phyloP scores from a whole-genome alignment of 805 yeast genomes.

The Saturnispora besseyi region DNA sequence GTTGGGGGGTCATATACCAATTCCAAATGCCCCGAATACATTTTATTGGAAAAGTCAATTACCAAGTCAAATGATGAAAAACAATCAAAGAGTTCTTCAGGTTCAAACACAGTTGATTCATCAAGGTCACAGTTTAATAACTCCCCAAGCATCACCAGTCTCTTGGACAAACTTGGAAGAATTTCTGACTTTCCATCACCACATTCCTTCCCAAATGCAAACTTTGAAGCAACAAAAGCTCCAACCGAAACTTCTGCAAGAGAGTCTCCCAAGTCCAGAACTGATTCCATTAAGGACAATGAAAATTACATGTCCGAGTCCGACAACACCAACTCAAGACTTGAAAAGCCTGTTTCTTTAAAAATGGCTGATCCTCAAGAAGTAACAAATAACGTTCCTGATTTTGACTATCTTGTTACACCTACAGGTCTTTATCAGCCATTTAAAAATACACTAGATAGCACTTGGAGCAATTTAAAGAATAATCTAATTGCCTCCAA shows the following conservation, averaged over 20 bases:
- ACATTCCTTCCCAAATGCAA: neutral
- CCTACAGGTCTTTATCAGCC: no score
- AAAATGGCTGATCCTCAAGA: no score
- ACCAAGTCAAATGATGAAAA: neutral
- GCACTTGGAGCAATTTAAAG: no score
- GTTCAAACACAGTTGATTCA: neutral
- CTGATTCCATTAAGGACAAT: neutral
- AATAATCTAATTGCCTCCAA: no score
- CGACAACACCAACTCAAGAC: neutral
- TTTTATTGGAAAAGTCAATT: neutral
- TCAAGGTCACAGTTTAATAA: neutral
- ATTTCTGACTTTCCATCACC: constrained; percentile 1
- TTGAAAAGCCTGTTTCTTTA: no score
- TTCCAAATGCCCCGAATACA: neutral
- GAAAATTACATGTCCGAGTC: neutral
- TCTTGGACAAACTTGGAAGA: constrained; percentile 2
- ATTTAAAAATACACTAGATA: no score
- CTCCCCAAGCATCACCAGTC: neutral
- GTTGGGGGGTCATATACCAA: neutral
- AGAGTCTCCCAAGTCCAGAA: neutral
- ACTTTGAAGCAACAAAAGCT: neutral
- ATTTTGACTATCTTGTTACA: no score
- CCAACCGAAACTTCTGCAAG: neutral
- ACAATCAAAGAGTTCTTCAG: neutral
- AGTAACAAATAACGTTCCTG: no score